phyloP scores from a whole-genome alignment of 495 filamentous ascomycete genomes.

The Penicillium bialowiezense region DNA sequence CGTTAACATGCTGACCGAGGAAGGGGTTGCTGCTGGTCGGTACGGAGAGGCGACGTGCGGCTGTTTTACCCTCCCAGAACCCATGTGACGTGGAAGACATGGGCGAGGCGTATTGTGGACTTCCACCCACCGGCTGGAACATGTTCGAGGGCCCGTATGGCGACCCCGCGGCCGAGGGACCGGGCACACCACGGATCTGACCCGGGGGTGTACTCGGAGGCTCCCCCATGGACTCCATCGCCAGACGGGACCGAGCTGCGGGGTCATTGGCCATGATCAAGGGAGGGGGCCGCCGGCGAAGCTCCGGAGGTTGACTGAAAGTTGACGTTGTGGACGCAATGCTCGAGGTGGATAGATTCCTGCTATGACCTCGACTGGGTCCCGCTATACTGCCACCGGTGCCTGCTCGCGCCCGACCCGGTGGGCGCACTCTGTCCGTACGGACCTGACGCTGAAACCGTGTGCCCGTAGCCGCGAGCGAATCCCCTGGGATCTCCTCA shows the following conservation, averaged over 20 bases:
- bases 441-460: constrained; percentile 92
- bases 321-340: constrained; percentile 73
- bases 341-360: constrained; percentile 84
- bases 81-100: constrained; percentile 62
- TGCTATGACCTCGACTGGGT: constrained; percentile 70
- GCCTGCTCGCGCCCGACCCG: constrained; percentile 67
- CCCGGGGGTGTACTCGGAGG: constrained; percentile 48
- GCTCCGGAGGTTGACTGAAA: constrained; percentile 58
- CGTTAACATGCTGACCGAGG: constrained; percentile 57
- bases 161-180: constrained; percentile 64
- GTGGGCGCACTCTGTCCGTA: constrained; percentile 76
- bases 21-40: constrained; percentile 75
- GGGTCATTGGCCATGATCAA: constrained; percentile 79
- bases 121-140: constrained; percentile 68
- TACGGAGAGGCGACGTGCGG: constrained; percentile 75
- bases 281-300: constrained; percentile 72
- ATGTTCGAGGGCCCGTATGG: constrained; percentile 53
- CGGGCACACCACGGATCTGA: constrained; percentile 40
- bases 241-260: constrained; percentile 51
- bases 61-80: constrained; percentile 68
- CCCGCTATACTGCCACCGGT: constrained; percentile 67
- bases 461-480: constrained; percentile 89
- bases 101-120: constrained; percentile 74
- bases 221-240: constrained; percentile 57
- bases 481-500: constrained; percentile 92